These are phyloP conservation scores for Macrolepiota fuliginosa DNA, from an alignment of 768 basidiomycete species.

Conservation along the genomic window DNA sequence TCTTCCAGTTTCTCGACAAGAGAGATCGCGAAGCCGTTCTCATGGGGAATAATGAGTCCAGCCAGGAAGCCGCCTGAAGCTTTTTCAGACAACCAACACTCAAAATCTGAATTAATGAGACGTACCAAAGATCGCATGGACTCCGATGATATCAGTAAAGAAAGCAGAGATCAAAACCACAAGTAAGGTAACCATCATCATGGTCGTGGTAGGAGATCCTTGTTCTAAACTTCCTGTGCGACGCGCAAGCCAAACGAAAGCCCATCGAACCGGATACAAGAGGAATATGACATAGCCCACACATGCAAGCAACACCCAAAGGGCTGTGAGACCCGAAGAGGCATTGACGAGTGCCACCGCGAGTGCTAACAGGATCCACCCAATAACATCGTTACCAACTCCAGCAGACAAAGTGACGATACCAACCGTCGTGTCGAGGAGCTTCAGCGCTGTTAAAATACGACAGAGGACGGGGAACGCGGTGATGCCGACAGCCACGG, in stretches of 20 bases:
- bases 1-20: constrained; percentile 88
- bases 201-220: constrained; percentile 65
- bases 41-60: constrained; percentile 79
- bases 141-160: constrained; percentile 85
- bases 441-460: constrained; percentile 79
- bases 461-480: constrained; percentile 83
- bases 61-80: constrained; percentile 73
- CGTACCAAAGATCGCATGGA: constrained; percentile 64
- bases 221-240: constrained; percentile 71
- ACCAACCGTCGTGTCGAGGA: constrained; percentile 85
- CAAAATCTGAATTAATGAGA: constrained; percentile 11
- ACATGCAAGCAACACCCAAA: constrained; percentile 74
- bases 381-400: constrained; percentile 73
- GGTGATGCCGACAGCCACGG: constrained; percentile 79
- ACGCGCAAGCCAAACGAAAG: constrained; percentile 62
- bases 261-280: constrained; percentile 61
- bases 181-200: constrained; percentile 81
- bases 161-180: constrained; percentile 74
- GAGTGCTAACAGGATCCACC: constrained; percentile 83
- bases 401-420: constrained; percentile 80
- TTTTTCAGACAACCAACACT: constrained; percentile 16
- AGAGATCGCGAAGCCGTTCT: constrained; percentile 77
- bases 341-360: constrained; percentile 85
- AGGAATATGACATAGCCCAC: constrained; percentile 67
- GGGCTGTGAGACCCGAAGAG: constrained; percentile 64